Base-by-base conservation (phyloP, 2,329 filamentous ascomycete genomes). In the Aureobasidium sp. region DNA sequence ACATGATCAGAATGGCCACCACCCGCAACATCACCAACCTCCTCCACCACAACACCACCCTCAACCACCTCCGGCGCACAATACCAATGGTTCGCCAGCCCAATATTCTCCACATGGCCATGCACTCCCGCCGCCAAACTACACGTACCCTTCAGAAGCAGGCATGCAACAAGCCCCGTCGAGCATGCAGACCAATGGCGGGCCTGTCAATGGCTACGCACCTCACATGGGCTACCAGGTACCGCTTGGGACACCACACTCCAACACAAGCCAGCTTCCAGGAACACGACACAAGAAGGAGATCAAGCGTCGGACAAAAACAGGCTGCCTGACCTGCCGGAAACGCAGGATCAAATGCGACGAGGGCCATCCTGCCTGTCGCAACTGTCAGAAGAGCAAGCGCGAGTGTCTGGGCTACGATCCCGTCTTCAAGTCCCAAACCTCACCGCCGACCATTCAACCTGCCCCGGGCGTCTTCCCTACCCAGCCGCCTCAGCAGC, bases 331-430 rank as follows among this genome's bases (percentile, higher is more conserved):
- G 64, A 97, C 94, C 62, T 99, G 94, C 76, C 88, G 94, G 65
- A 93, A 90, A 76, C 87, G 94, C 58, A 89, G 94, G 65, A 97
- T 99, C 75, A 99, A 97, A 76, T 99, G 94, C 75, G 94, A 94
- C 65, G 94, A 97, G 73, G 90, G 90, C 69, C 84, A 88, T 55
- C 90, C 90, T 34, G 88, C 82, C 64, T 99, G 94, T 80, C 87
- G 91, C 77, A 91, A 94, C 72, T 94, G 90, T 78, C 87, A 88
- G 72, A 94, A 94, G 75, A 91, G 88, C 68, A 94, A 93, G 77
- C 89, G 90, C 71, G 89, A 93, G 70, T 94, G 90, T 71, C 74
- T 91, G 53, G 90, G 90, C 61, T 94, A 94, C 83, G 90, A 94
- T 71, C 89, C 90, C 41, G 90, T 93, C 70, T 94, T 93, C 78